Evolutionary conservation across 129 eudicot genomes (phyloP), one percentile per base, ranked within the genome.

Genomic region (Centella asiatica): DNA sequence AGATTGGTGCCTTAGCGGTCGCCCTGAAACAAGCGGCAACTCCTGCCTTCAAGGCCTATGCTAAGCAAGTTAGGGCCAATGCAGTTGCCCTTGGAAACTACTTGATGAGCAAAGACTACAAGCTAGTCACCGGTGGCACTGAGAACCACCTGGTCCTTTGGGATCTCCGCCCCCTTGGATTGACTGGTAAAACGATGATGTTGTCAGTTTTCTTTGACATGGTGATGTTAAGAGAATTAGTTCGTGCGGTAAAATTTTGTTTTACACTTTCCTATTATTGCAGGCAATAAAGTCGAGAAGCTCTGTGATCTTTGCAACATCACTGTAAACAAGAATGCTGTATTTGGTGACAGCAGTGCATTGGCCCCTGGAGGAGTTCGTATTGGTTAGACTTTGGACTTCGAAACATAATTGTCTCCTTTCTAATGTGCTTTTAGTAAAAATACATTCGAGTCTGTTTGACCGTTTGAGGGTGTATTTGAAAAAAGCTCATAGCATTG

Each of bases 131-230:
- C 0, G 86, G 85, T 65, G 99, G 99, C 66, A 92, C 99, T 9
- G 99, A 92, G 72, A 92, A 92, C 77, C 99, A 92, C 85, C 86
- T 92, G 55, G 99, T 92, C 47, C 84, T 92, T 34, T 87, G 95
- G 99, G 99, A 92, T 80, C 95, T 92, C 69, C 94, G 98, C 49
- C 96, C 98, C 56, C 95, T 92, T 77, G 98, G 98, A 20, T 78
- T 92, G 88, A 93, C 96, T 17, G 96, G 99, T 92, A 77, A 12
- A 28, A 19, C 58, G 55, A 31, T 66, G 8, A 11, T 12, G 14
- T 34, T 69, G 25, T 48, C 39, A n/a, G 44, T 33, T 13, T 42
- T 19, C 28, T 20, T 60, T 18, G 17, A 27, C 8, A 11, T 2
- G 13, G n/a, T 56, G 26, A n/a, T 10, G 6, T 7, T 70, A 39